These are phyloP conservation scores for Lenzites betulinus DNA, from an alignment of 768 basidiomycete genomes.

Conservation along the genomic window DNA sequence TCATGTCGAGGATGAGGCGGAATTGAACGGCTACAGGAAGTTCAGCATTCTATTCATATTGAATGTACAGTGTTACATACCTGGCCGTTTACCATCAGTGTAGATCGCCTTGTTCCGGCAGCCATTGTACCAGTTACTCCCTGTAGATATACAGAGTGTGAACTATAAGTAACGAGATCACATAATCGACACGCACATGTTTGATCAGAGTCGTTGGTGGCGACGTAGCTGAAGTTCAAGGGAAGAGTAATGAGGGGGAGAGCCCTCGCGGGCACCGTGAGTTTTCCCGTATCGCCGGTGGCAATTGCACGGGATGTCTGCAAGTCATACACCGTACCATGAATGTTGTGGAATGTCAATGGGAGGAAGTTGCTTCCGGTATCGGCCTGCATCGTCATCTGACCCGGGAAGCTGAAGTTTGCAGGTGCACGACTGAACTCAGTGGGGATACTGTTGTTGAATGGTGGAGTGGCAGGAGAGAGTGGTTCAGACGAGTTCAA, in stretches of 20 bases:
- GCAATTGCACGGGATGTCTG: conserved; percentile 66
- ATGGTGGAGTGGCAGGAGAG: conserved; percentile 55
- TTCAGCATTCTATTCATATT: neutral
- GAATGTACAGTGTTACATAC: conserved; percentile 40
- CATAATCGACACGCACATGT: conserved; percentile 60
- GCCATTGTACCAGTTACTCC: conserved; percentile 74
- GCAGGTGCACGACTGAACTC: conserved; percentile 77
- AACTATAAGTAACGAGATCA: neutral
- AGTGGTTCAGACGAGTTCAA: conserved; percentile 65
- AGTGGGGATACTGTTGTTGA: conserved; percentile 55
- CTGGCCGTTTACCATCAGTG: conserved; percentile 53
- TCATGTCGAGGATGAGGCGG: conserved; percentile 63
- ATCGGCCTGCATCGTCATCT: conserved; percentile 74
- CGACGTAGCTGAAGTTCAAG: conserved; percentile 82
- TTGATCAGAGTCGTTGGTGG: conserved; percentile 74
- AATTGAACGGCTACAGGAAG: conserved; percentile 52
- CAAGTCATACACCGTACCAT: conserved; percentile 71
- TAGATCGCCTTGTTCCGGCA: conserved; percentile 64
- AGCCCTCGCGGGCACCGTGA: conserved; percentile 64
- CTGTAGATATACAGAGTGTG: conserved; percentile 37
- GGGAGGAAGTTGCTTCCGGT: conserved; percentile 78
- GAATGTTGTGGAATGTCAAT: conserved; percentile 66
- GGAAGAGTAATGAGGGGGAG: conserved; percentile 72
- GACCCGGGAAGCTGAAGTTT: conserved; percentile 88
- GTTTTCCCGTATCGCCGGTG: conserved; percentile 58